phyloP scores from a whole-genome alignment of 768 basidiomycete genomes.

The Boletellus ananas region DNA sequence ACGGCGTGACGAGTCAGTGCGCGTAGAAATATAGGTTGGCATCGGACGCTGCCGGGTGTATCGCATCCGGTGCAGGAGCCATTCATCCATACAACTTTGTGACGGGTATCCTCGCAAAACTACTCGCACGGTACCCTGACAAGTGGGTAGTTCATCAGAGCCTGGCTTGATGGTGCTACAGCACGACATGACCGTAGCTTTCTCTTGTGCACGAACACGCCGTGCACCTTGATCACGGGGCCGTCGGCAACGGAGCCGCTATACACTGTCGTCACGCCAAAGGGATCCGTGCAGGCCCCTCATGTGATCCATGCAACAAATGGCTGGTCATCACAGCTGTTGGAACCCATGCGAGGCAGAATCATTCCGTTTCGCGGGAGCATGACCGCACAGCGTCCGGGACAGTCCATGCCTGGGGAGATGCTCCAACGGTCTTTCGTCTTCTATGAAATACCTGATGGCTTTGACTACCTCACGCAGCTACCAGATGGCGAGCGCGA shows the following conservation, averaged over 20 bases:
- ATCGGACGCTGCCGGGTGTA: constrained; percentile 43
- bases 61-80: constrained; percentile 55
- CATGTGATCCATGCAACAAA: constrained; percentile 86
- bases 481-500: constrained; percentile 43
- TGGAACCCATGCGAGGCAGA: constrained; percentile 57
- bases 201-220: constrained; percentile 54
- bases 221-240: constrained; percentile 50
- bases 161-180: background rate
- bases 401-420: constrained; percentile 32
- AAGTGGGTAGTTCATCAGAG: constrained; percentile 34
- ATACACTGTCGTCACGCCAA: constrained; percentile 59
- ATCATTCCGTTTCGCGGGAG: constrained; percentile 57
- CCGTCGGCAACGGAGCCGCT: constrained; percentile 22
- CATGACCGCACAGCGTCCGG: constrained; percentile 65
- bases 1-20: background rate
- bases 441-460: constrained; percentile 44
- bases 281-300: constrained; percentile 50
- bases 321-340: constrained; percentile 71
- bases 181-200: constrained; percentile 39
- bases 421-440: constrained; percentile 50
- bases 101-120: constrained; percentile 54
- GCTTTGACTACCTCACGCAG: constrained; percentile 69
- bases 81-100: constrained; percentile 69
- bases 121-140: constrained; percentile 44
- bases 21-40: constrained; percentile 48